phyloP scores from a whole-genome alignment of 2,329 filamentous ascomycete genomes.

The Xylaria sp. region DNA sequence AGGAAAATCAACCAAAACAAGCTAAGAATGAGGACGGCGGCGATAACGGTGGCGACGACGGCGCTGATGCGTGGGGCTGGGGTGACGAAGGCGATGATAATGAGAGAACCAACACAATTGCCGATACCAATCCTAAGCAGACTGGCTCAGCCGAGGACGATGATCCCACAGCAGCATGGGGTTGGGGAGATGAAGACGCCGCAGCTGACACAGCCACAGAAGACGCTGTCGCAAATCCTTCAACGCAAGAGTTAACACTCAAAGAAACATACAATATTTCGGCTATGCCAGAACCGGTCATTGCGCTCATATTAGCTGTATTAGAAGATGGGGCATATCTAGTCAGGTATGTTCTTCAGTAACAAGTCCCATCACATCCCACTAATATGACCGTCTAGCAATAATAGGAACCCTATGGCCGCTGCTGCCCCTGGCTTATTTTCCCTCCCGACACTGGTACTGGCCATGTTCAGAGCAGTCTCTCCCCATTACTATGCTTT shows the following conservation, averaged over 20 bases:
- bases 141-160: slow-evolving; percentile 29
- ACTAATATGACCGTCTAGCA: slow-evolving; percentile 35
- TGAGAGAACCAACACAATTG: slow-evolving; percentile 66
- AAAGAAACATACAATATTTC: slow-evolving; percentile 89
- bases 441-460: slow-evolving; percentile 70
- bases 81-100: slow-evolving; percentile 66
- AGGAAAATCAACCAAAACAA: slow-evolving; percentile 28
- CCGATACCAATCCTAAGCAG: slow-evolving; percentile 41
- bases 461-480: slow-evolving; percentile 81
- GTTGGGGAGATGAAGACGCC: slow-evolving; percentile 76
- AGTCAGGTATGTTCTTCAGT: slow-evolving; percentile 47
- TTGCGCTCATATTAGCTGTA: slow-evolving; percentile 67
- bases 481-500: slow-evolving; percentile 75
- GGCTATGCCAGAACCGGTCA: slow-evolving; percentile 79
- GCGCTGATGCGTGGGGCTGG: slow-evolving; percentile 76
- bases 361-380: background rate
- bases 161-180: slow-evolving; percentile 74
- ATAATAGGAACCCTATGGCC: slow-evolving; percentile 63
- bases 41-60: slow-evolving; percentile 29
- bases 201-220: slow-evolving; percentile 39
- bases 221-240: slow-evolving; percentile 32
- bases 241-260: slow-evolving; percentile 72
- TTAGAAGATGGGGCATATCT: slow-evolving; percentile 67
- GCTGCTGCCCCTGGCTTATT: slow-evolving; percentile 74
- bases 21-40: slow-evolving; percentile 25